Conservation (phyloP, 192 early-diverging fungal genomes). For the Phycomyces nitens region DNA sequence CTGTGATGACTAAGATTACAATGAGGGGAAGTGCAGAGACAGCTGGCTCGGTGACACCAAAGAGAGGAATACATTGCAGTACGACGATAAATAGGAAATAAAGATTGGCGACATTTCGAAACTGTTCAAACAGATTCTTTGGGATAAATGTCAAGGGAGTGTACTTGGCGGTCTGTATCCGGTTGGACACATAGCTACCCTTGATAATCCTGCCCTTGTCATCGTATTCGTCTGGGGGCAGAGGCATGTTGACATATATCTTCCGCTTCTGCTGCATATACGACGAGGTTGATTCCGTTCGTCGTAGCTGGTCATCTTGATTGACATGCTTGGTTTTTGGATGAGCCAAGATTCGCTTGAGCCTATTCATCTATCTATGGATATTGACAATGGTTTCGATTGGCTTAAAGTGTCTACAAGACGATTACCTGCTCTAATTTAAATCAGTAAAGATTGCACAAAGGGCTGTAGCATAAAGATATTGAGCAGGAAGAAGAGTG, state of each 20-base stretch:
- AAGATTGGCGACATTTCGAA: conserved; percentile 90
- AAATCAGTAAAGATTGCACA: too few species aligned
- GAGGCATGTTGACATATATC: conserved; percentile 38
- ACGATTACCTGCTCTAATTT: too few species aligned
- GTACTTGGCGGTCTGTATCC: conserved; percentile 90
- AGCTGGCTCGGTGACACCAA: conserved; percentile 68
- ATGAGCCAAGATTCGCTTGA: too few species aligned
- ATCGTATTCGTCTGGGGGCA: conserved; percentile 15
- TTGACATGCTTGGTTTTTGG: too few species aligned
- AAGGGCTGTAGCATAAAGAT: too few species aligned
- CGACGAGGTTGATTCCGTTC: conserved; percentile 35
- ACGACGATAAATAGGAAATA: conserved; percentile 92
- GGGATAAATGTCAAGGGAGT: conserved; percentile 89
- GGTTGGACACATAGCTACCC: conserved; percentile 53
- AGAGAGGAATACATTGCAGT: conserved; percentile 64
- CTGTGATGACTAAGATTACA: conserved; percentile 75
- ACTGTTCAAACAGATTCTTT: conserved; percentile 97
- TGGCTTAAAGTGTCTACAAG: too few species aligned
- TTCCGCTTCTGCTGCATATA: conserved; percentile 31
- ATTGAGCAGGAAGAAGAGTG: too few species aligned
- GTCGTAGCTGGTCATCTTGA: conserved; percentile 12
- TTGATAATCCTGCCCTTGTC: conserved; percentile 32
- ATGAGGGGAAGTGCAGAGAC: conserved; percentile 84
- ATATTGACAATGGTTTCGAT: too few species aligned
- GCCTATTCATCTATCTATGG: too few species aligned